These are phyloP conservation scores for Acacia melanoxylon DNA, from an alignment of 306 rosid genomes.

Conservation along the genomic window DNA sequence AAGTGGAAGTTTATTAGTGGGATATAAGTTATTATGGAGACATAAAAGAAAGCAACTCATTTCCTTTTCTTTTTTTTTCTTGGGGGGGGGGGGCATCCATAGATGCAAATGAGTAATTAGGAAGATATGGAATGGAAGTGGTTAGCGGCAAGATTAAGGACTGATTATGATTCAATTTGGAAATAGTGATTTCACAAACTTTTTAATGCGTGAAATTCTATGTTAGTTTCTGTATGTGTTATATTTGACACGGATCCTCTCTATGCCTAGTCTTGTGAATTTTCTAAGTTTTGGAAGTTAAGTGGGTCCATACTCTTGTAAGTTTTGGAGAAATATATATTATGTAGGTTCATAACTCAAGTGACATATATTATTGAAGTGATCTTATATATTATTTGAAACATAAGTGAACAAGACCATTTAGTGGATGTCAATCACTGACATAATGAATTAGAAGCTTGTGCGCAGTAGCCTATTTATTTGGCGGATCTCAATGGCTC, in stretches of 20 bases:
- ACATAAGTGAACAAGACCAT: background rate
- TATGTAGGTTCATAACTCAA: background rate
- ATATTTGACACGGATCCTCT: background rate
- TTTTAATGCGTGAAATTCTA: background rate
- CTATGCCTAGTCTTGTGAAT: background rate
- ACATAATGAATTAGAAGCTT: no score
- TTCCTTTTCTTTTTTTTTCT: no score
- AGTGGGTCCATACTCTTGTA: background rate
- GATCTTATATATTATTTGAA: background rate
- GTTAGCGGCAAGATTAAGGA: background rate
- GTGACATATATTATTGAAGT: background rate
- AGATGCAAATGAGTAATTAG: background rate
- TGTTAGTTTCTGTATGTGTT: background rate
- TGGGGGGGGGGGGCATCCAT: background rate
- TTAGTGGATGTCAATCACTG: background rate
- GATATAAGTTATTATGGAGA: background rate
- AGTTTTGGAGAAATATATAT: background rate
- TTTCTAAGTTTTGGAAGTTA: background rate
- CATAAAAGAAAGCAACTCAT: background rate
- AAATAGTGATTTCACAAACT: background rate
- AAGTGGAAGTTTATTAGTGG: constrained; percentile 17
- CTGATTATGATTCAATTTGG: background rate
- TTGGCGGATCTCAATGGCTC: background rate
- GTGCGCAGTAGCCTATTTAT: background rate
- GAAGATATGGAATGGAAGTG: background rate